Evolutionary conservation across 108 stramenopile genomes (phyloP).

Genomic region (Nannochloropsis gaditana): DNA sequence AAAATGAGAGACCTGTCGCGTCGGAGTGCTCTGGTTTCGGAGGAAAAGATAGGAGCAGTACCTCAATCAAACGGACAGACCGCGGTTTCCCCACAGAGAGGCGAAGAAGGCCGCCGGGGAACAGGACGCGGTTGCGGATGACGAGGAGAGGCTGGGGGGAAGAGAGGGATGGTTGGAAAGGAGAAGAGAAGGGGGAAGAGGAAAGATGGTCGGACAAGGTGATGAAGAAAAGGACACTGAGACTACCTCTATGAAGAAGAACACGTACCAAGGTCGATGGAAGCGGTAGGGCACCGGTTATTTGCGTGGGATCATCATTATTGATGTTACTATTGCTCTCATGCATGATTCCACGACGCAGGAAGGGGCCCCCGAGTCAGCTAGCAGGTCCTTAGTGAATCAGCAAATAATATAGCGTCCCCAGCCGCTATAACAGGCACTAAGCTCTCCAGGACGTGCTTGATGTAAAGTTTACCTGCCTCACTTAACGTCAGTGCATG

Average conservation of each 20-base stretch:
- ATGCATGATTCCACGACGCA: no score
- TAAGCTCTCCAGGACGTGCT: no score
- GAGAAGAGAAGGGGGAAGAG: neutral
- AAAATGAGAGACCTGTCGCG: no score
- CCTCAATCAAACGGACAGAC: constrained; percentile 34
- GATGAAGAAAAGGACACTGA: neutral
- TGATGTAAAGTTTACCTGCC: no score
- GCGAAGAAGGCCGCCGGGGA: constrained; percentile 38
- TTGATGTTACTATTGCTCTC: neutral
- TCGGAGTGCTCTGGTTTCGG: no score
- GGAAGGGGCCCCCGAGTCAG: no score
- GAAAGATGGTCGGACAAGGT: neutral
- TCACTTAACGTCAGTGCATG: no score
- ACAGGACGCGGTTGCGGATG: constrained; percentile 37
- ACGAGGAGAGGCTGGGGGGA: constrained; percentile 28
- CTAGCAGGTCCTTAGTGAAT: no score
- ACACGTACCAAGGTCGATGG: neutral
- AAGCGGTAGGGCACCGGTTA: neutral
- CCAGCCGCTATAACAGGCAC: no score
- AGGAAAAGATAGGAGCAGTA: neutral
- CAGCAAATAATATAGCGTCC: no score
- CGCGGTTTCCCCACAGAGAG: constrained; percentile 31
- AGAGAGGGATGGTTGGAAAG: neutral
- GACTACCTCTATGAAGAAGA: neutral
- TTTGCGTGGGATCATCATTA: neutral